Conservation (phyloP, 345 rosid genomes). For the Draba incana region DNA sequence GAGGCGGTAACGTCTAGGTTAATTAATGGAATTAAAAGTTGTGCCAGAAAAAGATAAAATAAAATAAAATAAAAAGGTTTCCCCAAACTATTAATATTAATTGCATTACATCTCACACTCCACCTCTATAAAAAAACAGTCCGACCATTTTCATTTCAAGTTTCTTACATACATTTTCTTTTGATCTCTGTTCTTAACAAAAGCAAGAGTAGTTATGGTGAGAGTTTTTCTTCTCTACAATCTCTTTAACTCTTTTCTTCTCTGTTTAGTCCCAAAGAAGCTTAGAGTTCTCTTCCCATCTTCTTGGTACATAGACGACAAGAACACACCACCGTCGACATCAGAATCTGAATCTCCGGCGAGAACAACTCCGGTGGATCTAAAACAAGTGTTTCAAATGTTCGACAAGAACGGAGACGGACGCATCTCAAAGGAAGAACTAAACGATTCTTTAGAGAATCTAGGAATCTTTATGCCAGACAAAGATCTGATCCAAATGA, state of each 20-base stretch:
- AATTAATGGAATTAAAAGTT: constrained; percentile 14
- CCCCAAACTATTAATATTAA: constrained; percentile 4
- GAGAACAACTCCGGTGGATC: constrained; percentile 37
- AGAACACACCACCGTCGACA: constrained; percentile 16
- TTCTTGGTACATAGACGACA: constrained; percentile 45
- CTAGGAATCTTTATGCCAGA: constrained; percentile 45
- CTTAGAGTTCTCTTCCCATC: constrained; percentile 50
- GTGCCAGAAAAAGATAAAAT: neutral
- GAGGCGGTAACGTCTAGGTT: constrained; percentile 6
- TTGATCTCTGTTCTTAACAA: constrained; percentile 20
- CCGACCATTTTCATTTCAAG: constrained; percentile 27
- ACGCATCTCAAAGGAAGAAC: constrained; percentile 43
- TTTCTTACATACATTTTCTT: constrained; percentile 6
- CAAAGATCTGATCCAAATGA: constrained; percentile 42
- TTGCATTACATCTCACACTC: constrained; percentile 3
- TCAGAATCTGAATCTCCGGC: constrained; percentile 2
- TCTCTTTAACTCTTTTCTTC: constrained; percentile 49
- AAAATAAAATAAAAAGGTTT: neutral
- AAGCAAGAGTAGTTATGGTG: constrained; percentile 42
- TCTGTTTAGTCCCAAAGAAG: constrained; percentile 58
- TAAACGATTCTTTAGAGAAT: constrained; percentile 43
- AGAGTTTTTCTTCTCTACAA: constrained; percentile 57
- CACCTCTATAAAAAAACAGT: constrained; percentile 19
- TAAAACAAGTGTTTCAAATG: constrained; percentile 42
- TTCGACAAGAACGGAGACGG: constrained; percentile 46